Conservation (phyloP, 2,329 filamentous ascomycete genomes). For the Magnaporthales sp. region DNA sequence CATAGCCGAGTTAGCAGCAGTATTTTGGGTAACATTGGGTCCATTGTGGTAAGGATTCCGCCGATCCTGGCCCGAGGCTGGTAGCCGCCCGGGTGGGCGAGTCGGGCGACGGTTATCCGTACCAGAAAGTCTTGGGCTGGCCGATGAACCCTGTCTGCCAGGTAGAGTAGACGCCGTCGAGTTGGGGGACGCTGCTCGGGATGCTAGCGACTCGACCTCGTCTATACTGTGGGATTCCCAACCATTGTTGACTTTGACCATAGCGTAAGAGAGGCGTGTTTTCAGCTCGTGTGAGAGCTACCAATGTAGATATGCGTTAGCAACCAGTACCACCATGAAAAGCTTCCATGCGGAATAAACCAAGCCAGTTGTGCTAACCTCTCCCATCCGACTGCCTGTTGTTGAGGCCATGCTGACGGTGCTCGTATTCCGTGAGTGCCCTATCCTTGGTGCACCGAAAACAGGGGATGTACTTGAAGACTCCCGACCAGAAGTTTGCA, state of each 20-base stretch:
- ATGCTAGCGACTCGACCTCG: slow-evolving; percentile 68
- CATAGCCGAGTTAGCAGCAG: slow-evolving; percentile 6
- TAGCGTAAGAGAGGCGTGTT: slow-evolving; percentile 82
- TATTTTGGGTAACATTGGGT: background rate
- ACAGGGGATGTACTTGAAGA: slow-evolving; percentile 36
- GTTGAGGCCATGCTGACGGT: slow-evolving; percentile 53
- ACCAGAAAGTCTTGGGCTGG: slow-evolving; percentile 38
- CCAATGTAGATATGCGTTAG: background rate
- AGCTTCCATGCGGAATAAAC: background rate
- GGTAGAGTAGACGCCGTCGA: slow-evolving; percentile 49
- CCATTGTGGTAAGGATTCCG: background rate
- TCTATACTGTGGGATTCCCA: slow-evolving; percentile 74
- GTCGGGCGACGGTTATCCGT: slow-evolving; percentile 17
- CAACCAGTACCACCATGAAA: background rate
- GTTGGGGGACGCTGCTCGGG: slow-evolving; percentile 55
- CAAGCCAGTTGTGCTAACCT: slow-evolving; percentile 44
- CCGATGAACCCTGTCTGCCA: slow-evolving; percentile 39
- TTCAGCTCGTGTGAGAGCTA: slow-evolving; percentile 72
- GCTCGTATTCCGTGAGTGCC: slow-evolving; percentile 66
- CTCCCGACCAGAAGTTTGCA: slow-evolving; percentile 39
- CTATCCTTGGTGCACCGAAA: slow-evolving; percentile 23
- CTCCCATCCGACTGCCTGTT: slow-evolving; percentile 63
- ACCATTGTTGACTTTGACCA: slow-evolving; percentile 85
- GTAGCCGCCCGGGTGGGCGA: slow-evolving; percentile 8
- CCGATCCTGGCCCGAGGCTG: slow-evolving; percentile 5